Evolutionary conservation across 495 filamentous ascomycete species (phyloP).

Genomic region (Choiromyces venosus): DNA sequence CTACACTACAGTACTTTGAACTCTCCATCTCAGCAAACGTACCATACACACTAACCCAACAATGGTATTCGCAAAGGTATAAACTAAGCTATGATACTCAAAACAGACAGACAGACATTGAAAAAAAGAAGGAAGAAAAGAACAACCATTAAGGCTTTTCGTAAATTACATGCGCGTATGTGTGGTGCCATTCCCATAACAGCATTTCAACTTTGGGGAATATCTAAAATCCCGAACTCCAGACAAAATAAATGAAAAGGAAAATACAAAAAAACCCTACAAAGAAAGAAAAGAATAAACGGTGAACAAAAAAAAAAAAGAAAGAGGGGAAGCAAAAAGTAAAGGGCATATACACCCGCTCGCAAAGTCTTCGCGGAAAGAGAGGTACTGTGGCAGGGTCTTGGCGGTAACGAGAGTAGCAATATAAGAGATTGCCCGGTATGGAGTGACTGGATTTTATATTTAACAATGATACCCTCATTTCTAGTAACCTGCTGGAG

Average conservation of each 20-base stretch:
- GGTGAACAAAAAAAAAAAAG: slow-evolving; percentile 2
- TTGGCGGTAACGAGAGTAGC: too few relatives aligned
- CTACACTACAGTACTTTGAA: too few relatives aligned
- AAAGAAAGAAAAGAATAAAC: slow-evolving; percentile 3
- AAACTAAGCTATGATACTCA: background rate
- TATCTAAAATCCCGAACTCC: background rate
- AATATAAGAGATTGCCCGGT: too few relatives aligned
- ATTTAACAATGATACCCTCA: too few relatives aligned
- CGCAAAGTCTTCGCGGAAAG: too few relatives aligned
- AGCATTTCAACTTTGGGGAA: background rate
- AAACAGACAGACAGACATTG: background rate
- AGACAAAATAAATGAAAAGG: background rate
- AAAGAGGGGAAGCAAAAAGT: slow-evolving; percentile 12
- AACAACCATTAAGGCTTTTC: background rate
- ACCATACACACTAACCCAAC: background rate
- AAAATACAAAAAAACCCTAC: slow-evolving; percentile 6
- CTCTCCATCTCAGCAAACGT: background rate
- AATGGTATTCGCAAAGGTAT: background rate
- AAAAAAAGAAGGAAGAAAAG: background rate
- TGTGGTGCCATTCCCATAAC: background rate
- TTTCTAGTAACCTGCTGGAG: too few relatives aligned
- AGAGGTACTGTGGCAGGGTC: too few relatives aligned
- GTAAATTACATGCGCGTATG: background rate
- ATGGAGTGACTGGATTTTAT: too few relatives aligned
- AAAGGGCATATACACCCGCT: too few relatives aligned